Percentiles rank a stretch among this genome's conserved stretches.
Evolutionary conservation across 139 green algal species (phyloP).

Genomic region (Auxenochlorella protothecoides): DNA sequence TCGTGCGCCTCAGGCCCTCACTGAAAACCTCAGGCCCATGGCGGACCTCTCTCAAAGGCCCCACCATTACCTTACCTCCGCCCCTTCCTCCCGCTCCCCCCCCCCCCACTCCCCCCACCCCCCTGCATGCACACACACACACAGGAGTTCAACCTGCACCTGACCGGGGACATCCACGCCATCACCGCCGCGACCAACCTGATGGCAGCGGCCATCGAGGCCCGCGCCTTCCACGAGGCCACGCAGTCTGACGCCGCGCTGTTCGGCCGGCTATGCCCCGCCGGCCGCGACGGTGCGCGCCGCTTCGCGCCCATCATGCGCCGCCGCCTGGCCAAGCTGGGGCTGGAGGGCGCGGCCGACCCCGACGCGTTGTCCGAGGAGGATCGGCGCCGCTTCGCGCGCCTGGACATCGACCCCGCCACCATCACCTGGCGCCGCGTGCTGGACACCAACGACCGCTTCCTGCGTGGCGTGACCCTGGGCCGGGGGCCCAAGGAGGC

Average conservation of each 20-base stretch:
- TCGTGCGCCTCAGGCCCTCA: no score
- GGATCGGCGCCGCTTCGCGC: conserved; percentile 69
- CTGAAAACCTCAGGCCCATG: conserved; percentile 1
- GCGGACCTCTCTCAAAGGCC: conserved; percentile 29
- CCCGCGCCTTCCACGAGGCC: conserved; percentile 93
- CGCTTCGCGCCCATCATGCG: conserved; percentile 86
- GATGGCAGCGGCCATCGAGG: conserved; percentile 88
- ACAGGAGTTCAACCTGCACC: conserved; percentile 79
- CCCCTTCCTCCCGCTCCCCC: no score
- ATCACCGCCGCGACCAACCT: conserved; percentile 98
- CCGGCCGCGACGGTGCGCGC: conserved; percentile 48
- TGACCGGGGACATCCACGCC: conserved; percentile 96
- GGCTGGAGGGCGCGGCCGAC: conserved; percentile 77
- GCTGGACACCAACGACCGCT: conserved; percentile 95
- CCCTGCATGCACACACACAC: neutral
- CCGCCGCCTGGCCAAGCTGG: conserved; percentile 75
- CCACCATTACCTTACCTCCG: no score
- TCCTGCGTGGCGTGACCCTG: conserved; percentile 80
- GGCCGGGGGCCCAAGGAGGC: conserved; percentile 57
- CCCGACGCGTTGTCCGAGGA: conserved; percentile 79
- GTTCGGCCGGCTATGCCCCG: conserved; percentile 79
- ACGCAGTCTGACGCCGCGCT: conserved; percentile 75
- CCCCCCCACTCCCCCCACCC: conserved; percentile 7
- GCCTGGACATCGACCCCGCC: conserved; percentile 86
- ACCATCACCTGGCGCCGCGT: conserved; percentile 93